A percentile compares a stretch with the other conserved stretches of the same genome.
These are phyloP conservation scores for Phytophthora pluvialis DNA, from an alignment of 352 stramenopile genomes.

Conservation along the genomic window DNA sequence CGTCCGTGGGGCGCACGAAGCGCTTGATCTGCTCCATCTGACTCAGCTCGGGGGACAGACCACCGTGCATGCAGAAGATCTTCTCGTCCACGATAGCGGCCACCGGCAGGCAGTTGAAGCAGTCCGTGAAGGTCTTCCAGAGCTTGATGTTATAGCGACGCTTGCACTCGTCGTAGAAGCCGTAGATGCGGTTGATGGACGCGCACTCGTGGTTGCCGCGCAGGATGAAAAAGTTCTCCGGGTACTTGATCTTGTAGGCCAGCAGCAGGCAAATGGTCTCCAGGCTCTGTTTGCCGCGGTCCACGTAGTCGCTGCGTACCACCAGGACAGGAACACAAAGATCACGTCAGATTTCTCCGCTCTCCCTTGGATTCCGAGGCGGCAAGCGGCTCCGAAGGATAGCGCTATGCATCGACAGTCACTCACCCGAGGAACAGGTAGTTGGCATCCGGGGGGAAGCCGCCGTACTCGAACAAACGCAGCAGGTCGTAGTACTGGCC, in stretches of 20 bases:
- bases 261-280: constrained; percentile 98
- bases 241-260: constrained; percentile 99
- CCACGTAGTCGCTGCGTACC: constrained; percentile 92
- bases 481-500: constrained; percentile 99
- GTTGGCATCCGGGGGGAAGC: constrained; percentile 87
- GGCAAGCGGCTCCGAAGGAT: not conserved
- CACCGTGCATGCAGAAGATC: constrained; percentile 99
- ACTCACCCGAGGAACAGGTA: constrained; percentile 71
- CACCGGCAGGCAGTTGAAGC: constrained; percentile 98
- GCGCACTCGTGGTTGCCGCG: constrained; percentile 99
- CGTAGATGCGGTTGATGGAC: constrained; percentile 99
- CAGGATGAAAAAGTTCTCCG: constrained; percentile 98
- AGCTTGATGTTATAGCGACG: constrained; percentile 93
- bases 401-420: not conserved
- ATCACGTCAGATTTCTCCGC: constrained; percentile 72
- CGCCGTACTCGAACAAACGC: constrained; percentile 95
- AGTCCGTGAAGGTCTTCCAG: constrained; percentile 97
- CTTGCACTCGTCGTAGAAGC: constrained; percentile 99
- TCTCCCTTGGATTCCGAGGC: too few species aligned
- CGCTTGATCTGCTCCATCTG: constrained; percentile 97
- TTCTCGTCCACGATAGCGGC: constrained; percentile 97
- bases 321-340: constrained; percentile 68
- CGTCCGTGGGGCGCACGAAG: constrained; percentile 85
- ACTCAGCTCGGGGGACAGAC: constrained; percentile 94
- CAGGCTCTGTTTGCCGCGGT: constrained; percentile 95